Conservation (phyloP, 2,329 filamentous ascomycete species). For the Orbilia ellipsospora region DNA sequence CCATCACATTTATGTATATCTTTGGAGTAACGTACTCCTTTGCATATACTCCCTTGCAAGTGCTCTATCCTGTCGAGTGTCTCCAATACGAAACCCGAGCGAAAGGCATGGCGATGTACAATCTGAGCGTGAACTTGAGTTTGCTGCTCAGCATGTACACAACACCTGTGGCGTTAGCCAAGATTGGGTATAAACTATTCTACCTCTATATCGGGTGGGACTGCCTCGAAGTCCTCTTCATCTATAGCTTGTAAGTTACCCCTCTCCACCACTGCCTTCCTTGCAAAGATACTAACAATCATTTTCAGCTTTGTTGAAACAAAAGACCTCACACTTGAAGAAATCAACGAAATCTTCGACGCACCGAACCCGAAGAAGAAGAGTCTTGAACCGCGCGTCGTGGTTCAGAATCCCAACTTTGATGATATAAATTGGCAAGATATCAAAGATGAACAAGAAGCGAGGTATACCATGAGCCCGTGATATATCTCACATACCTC, state of each 20-base stretch:
- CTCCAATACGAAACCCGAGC: conserved; percentile 65
- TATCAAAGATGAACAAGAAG: conserved; percentile 44
- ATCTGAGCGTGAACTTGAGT: conserved; percentile 65
- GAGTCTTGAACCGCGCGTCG: conserved; percentile 44
- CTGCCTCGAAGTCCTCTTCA: conserved; percentile 63
- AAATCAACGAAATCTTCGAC: conserved; percentile 77
- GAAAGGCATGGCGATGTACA: conserved; percentile 67
- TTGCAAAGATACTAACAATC: conserved; percentile 59
- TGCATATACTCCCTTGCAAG: conserved; percentile 64
- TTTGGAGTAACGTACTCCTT: conserved; percentile 63
- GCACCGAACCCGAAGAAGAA: conserved; percentile 61
- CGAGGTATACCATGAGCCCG: conserved; percentile 50
- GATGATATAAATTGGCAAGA: conserved; percentile 55
- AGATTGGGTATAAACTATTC: conserved; percentile 69
- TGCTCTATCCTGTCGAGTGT: conserved; percentile 66
- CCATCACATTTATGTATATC: conserved; percentile 64
- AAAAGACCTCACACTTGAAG: conserved; percentile 76
- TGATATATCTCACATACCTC: conserved; percentile 4
- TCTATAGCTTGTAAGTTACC: conserved; percentile 59
- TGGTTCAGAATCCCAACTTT: conserved; percentile 53
- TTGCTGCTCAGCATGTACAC: conserved; percentile 66
- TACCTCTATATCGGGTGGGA: conserved; percentile 65
- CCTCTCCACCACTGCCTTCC: conserved; percentile 41
- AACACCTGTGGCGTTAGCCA: conserved; percentile 65
- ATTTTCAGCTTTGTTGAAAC: conserved; percentile 69